A percentile compares a stretch with the other conserved stretches of the same genome.
Conservation (phyloP, 164 flowering plant genomes). For the Vitis amurensis region DNA sequence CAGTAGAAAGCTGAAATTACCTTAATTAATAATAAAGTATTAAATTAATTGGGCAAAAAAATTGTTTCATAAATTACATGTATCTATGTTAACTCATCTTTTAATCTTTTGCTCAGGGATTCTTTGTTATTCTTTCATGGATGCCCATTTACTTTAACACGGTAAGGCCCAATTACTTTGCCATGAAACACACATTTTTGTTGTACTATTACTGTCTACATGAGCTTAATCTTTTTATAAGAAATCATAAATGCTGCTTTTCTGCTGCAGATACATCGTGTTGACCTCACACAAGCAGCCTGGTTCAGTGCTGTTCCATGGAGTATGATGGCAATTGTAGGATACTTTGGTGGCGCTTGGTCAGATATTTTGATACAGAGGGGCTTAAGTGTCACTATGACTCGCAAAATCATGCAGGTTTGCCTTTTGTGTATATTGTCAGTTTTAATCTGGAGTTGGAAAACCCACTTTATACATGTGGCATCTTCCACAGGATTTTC, state of each 20-base stretch:
- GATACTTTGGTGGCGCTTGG: slow-evolving; percentile 78
- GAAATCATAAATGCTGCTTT: background rate
- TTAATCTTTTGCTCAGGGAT: slow-evolving; percentile 57
- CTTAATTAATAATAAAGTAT: too few relatives aligned
- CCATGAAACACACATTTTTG: background rate
- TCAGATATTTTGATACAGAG: slow-evolving; percentile 70
- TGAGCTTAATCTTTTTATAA: background rate
- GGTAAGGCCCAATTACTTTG: slow-evolving; percentile 38
- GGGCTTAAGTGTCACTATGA: slow-evolving; percentile 73
- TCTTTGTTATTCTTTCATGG: slow-evolving; percentile 92
- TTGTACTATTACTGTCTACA: background rate
- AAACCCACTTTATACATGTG: background rate
- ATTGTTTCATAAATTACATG: background rate
- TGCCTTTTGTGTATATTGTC: background rate
- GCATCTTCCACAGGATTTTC: background rate
- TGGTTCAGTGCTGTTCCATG: slow-evolving; percentile 99
- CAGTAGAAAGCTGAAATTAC: too few relatives aligned
- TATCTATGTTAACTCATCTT: background rate
- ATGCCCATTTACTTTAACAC: slow-evolving; percentile 94
- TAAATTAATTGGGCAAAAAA: too few relatives aligned
- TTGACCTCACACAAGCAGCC: slow-evolving; percentile 93
- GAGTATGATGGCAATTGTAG: slow-evolving; percentile 88
- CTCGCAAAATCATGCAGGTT: slow-evolving; percentile 98
- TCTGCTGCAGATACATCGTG: slow-evolving; percentile 66
- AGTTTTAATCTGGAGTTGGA: background rate